Base-by-base conservation (phyloP, 495 filamentous ascomycete genomes). In the Beverwykella pulmonaria region DNA sequence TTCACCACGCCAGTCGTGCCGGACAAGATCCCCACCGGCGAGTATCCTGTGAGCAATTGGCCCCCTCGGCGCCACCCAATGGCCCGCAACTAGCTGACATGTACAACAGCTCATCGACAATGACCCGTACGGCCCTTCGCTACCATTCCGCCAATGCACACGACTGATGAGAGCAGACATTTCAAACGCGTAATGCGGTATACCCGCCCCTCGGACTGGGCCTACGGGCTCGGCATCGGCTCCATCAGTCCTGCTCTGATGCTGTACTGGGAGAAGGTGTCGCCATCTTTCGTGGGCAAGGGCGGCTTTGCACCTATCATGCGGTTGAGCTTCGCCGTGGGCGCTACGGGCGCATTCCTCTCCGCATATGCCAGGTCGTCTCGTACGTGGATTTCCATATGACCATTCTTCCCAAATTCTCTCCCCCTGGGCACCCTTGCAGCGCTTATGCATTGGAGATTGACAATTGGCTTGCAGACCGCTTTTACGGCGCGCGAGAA, bases 401-500 rank as follows among this genome's bases (percentile, higher is more conserved):
- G n/a, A n/a, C n/a, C n/a, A n/a, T n/a, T n/a, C n/a, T n/a, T n/a
- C n/a, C n/a, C n/a, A n/a, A n/a, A n/a, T n/a, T n/a, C n/a, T n/a
- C n/a, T n/a, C n/a, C n/a, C n/a, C n/a, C n/a, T n/a, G n/a, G n/a
- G n/a, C n/a, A n/a, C n/a, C n/a, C n/a, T 12, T 12, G 25, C 22
- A 12, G 15, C 10, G 30, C 54, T 25, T n/a, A 10, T 20, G 19
- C 5, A 46, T 32, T 34, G 26, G 4, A 44, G 3, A 17, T 20
- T 29, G 52, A 55, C 26, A 44, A n/a, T 44, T 44, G 39, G 17
- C 17, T 2, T 12, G 4, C 39, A 73, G 73, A 56, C 29, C 91
- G 94, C 52, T 97, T 98, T 81, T 97, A 97, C 82, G 94, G 94
- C 67, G 90, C 91, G 80, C 86, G 84, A 32, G 94, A 98, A 76